phyloP scores from a whole-genome alignment of 345 rosid species.

The Pugionium cornutum region DNA sequence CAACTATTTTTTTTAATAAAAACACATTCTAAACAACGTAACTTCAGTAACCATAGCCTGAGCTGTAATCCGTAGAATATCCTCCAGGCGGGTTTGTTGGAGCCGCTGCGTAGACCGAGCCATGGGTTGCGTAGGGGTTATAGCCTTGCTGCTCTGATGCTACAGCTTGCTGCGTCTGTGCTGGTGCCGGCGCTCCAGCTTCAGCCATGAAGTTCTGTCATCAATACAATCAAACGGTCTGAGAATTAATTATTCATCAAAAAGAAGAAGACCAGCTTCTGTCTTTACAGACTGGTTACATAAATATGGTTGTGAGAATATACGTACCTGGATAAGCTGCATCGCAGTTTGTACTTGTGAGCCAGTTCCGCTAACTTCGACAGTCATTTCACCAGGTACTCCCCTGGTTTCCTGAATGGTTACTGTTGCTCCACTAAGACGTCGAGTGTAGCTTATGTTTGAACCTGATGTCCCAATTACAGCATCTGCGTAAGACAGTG shows the following conservation, averaged over 20 bases:
- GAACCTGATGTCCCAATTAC: constrained; percentile 96
- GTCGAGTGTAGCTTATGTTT: constrained; percentile 93
- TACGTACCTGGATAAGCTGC: constrained; percentile 83
- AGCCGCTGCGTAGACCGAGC: constrained; percentile 79
- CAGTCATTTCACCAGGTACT: constrained; percentile 97
- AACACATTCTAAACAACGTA: neutral
- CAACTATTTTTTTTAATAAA: constrained; percentile 32
- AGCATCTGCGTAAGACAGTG: constrained; percentile 92
- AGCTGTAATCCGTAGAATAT: constrained; percentile 67
- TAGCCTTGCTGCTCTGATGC: constrained; percentile 74
- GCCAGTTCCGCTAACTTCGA: constrained; percentile 96
- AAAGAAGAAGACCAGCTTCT: neutral
- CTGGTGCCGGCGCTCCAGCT: constrained; percentile 67
- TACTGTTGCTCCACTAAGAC: constrained; percentile 95
- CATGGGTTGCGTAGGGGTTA: constrained; percentile 78
- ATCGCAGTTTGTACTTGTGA: constrained; percentile 96
- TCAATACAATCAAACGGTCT: constrained; percentile 9
- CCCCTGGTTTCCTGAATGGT: constrained; percentile 97
- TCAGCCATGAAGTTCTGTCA: constrained; percentile 98
- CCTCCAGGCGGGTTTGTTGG: constrained; percentile 81
- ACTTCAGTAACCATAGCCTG: constrained; percentile 68
- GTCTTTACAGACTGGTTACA: neutral
- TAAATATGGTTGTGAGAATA: neutral
- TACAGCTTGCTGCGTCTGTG: constrained; percentile 57
- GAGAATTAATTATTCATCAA: neutral